Evolutionary conservation across 257 asterid species (phyloP), one percentile per base, ranked within the genome.

Genomic region (Haberlea rhodopensis): DNA sequence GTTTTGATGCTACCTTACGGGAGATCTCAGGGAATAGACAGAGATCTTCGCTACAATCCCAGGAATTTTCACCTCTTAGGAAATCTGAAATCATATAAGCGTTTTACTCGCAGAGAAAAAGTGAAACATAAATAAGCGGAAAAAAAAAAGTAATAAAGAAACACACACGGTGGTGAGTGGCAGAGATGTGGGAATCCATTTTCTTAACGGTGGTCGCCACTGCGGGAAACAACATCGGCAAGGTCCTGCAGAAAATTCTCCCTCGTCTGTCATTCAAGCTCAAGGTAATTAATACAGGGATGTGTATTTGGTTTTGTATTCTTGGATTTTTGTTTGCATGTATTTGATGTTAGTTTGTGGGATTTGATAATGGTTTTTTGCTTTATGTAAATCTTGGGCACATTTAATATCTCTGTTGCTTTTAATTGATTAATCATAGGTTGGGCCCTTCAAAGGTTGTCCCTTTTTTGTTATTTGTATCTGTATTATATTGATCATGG

Each of bases 211-310:
- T 90, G 43, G 96, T 95, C 63, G 99, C 99, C 46, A 90, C 97
- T 57, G 97, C 97, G 70, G 99, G 97, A 1, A 94, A 90, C 78
- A 94, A 94, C 86, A 90, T 94, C 82, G 99, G 99, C 59, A 94
- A 94, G 81, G 95, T 90, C 46, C 96, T 94, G 24, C 97, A 94
- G 90, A 94, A 94, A 48, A 90, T 94, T 81, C 96, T 94, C 53
- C 99, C 99, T 21, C 97, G 96, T 53, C 88, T 94, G 73, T 90
- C 99, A 53, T 82, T 94, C 82, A 94, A 94, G 90, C 87, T 86
- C 80, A 94, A 94, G 96, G 99, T 87, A 73, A 19, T 49, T 25
- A 8, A 34, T 71, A 20, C 51, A 45, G 21, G 26, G 15, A 24
- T 19, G 26, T 46, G 40, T 20, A 7, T 13, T 10, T 48, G 18